These are phyloP conservation scores for Pleurotus ostreatus DNA, from an alignment of 768 basidiomycete genomes.

Conservation along the genomic window DNA sequence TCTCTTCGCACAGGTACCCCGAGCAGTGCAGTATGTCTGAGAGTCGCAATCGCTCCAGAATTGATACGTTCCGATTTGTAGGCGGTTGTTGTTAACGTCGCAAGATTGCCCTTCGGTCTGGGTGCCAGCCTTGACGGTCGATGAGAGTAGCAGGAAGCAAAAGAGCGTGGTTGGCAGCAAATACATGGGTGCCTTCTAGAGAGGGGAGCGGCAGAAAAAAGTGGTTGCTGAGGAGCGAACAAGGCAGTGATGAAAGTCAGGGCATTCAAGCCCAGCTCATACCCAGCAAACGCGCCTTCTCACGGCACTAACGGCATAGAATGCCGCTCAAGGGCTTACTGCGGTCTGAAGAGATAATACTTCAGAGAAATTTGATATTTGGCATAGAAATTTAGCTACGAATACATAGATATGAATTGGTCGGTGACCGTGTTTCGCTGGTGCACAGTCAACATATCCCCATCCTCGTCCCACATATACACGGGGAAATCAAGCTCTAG, in stretches of 20 bases:
- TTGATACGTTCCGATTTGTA: slow-evolving; percentile 75
- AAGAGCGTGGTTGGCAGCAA: slow-evolving; percentile 46
- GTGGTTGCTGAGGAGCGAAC: neutral
- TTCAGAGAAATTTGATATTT: no score
- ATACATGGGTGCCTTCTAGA: slow-evolving; percentile 17
- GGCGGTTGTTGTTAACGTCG: slow-evolving; percentile 53
- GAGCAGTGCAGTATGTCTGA: slow-evolving; percentile 57
- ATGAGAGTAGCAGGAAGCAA: slow-evolving; percentile 36
- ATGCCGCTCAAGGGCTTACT: no score
- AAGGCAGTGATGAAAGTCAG: no score
- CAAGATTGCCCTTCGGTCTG: slow-evolving; percentile 43
- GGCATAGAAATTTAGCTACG: neutral
- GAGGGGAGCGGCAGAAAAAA: slow-evolving; percentile 11
- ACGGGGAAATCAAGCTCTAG: slow-evolving; percentile 34
- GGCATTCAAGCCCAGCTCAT: no score
- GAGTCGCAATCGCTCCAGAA: slow-evolving; percentile 77
- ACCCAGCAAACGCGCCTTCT: no score
- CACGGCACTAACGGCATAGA: no score
- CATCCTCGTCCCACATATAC: slow-evolving; percentile 5
- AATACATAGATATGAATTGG: slow-evolving; percentile 4
- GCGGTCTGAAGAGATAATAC: no score
- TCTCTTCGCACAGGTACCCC: slow-evolving; percentile 54
- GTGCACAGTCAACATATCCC: slow-evolving; percentile 6
- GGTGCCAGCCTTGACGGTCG: slow-evolving; percentile 42
- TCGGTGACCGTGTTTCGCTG: neutral